These are phyloP conservation scores for Aureobasidium subglaciale DNA, from an alignment of 2,329 filamentous ascomycete species.

Conservation along the genomic window DNA sequence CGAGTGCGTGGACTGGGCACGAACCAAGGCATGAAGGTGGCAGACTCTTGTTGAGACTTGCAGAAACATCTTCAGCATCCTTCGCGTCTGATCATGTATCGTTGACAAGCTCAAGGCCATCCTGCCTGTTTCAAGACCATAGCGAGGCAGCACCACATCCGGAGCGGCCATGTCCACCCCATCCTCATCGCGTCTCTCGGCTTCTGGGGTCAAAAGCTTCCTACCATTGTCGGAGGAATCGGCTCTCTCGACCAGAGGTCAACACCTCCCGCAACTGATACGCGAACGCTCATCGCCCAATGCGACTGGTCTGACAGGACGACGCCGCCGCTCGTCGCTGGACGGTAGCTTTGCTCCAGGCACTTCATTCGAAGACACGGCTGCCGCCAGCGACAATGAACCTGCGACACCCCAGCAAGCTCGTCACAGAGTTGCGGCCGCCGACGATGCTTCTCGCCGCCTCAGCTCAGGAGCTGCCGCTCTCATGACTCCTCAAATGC, in stretches of 20 bases:
- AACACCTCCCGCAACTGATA: conserved; percentile 33
- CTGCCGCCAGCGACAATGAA: conserved; percentile 13
- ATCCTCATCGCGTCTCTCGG: neutral
- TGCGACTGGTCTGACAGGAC: conserved; percentile 12
- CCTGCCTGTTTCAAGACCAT: neutral
- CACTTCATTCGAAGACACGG: conserved; percentile 7
- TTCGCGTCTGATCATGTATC: neutral
- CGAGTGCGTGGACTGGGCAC: neutral
- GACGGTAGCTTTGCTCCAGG: conserved; percentile 13
- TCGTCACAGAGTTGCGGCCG: neutral
- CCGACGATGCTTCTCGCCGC: conserved; percentile 23
- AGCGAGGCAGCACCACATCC: no score
- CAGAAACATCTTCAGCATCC: neutral
- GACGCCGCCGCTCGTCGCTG: conserved; percentile 5
- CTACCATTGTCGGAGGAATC: conserved; percentile 35
- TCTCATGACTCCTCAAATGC: conserved; percentile 57
- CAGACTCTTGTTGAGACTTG: neutral
- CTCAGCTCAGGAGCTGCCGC: conserved; percentile 36
- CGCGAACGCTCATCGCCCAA: conserved; percentile 22
- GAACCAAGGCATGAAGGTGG: neutral
- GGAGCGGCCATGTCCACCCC: conserved; percentile 3
- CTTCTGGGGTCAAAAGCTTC: conserved; percentile 32
- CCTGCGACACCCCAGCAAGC: neutral
- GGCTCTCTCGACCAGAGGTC: conserved; percentile 37
- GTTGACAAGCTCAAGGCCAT: neutral